Conservation (phyloP, 768 basidiomycete genomes). For the Hortiboletus campestris region DNA sequence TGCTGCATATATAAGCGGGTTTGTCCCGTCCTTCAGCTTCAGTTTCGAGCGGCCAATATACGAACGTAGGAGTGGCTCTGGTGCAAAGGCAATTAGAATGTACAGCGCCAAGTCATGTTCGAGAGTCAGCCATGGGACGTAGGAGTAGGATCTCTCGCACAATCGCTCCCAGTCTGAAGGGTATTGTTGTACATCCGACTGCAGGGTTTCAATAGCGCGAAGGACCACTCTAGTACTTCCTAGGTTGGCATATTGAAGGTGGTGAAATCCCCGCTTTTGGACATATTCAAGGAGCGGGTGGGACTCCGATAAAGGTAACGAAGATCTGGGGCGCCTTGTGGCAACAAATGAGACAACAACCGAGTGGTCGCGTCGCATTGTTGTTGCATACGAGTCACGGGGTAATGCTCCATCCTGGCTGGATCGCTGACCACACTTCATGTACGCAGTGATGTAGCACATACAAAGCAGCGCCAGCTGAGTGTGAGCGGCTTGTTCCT, state of each 20-base stretch:
- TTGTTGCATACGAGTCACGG: too few species aligned
- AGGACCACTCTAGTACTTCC: neutral
- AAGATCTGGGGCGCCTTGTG: too few species aligned
- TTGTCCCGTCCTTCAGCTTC: neutral
- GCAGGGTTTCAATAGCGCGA: neutral
- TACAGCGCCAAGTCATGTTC: neutral
- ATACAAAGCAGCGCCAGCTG: constrained; percentile 7
- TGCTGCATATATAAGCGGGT: constrained; percentile 6
- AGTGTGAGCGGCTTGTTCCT: neutral
- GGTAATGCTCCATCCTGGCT: too few species aligned
- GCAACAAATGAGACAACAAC: neutral
- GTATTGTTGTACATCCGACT: neutral
- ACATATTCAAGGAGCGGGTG: constrained; percentile 9
- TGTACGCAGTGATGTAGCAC: neutral
- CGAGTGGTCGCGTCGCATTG: neutral
- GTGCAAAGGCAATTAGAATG: neutral
- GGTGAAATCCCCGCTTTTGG: neutral
- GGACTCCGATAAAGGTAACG: neutral
- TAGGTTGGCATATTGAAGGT: neutral
- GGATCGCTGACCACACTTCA: neutral
- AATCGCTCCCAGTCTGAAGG: constrained; percentile 3
- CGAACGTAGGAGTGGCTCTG: neutral
- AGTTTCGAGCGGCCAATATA: neutral
- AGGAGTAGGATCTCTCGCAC: neutral
- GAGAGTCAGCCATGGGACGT: neutral